Evolutionary conservation across 2,329 filamentous ascomycete species (phyloP).

Genomic region (Fusarium sacchari): DNA sequence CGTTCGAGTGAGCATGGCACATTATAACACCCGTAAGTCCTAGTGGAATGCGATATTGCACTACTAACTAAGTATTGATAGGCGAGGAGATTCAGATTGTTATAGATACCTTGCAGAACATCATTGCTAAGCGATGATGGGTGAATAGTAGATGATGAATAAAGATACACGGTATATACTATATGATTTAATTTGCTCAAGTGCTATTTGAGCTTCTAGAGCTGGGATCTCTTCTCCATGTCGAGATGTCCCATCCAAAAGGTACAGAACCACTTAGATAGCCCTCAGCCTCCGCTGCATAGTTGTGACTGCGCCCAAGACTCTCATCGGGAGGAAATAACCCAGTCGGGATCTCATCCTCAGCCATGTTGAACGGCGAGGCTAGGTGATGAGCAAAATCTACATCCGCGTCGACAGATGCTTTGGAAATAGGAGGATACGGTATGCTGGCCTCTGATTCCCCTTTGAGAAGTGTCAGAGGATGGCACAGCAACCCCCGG

Average conservation of each 20-base stretch:
- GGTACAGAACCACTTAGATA: neutral
- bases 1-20: slow-evolving; percentile 75
- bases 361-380: neutral
- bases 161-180: accelerated
- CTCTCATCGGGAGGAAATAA: neutral
- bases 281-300: accelerated
- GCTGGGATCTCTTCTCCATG: neutral
- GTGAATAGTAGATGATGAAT: accelerated
- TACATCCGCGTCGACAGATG: neutral
- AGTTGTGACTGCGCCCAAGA: accelerated
- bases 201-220: accelerated
- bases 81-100: slow-evolving; percentile 10
- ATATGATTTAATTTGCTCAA: neutral
- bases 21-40: slow-evolving; percentile 74
- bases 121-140: neutral
- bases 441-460: accelerated
- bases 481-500: neutral
- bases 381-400: neutral
- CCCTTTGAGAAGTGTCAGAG: neutral
- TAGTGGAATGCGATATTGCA: accelerated
- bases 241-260: neutral
- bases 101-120: neutral
- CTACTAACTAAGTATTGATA: neutral
- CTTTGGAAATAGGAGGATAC: neutral
- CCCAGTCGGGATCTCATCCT: neutral